Conservation (phyloP, 129 eudicot species). For the Kitagawia praeruptora region DNA sequence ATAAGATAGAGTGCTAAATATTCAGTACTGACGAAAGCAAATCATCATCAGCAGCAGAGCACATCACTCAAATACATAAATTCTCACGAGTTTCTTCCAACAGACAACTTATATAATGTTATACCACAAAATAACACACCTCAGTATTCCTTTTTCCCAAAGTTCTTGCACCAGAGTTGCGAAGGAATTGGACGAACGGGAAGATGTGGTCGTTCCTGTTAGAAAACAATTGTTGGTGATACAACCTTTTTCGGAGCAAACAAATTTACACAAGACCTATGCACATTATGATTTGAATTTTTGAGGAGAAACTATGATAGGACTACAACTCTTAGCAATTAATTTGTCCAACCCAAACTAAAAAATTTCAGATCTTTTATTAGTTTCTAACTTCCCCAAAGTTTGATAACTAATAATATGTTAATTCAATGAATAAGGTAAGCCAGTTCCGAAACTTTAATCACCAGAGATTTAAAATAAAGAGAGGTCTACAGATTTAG, state of each 20-base stretch:
- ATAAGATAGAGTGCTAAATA: neutral
- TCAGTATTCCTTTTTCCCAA: constrained; percentile 48
- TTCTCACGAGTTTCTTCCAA: constrained; percentile 6
- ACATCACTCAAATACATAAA: constrained; percentile 7
- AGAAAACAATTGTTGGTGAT: neutral
- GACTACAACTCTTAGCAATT: neutral
- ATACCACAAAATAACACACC: constrained; percentile 8
- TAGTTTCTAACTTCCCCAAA: neutral
- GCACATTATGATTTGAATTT: neutral
- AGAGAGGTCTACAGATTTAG: neutral
- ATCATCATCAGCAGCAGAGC: constrained; percentile 6
- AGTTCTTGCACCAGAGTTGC: constrained; percentile 72
- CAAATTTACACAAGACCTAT: neutral
- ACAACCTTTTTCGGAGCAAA: neutral
- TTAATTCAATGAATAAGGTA: neutral
- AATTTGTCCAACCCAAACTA: neutral
- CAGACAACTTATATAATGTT: constrained; percentile 7
- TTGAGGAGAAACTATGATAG: neutral
- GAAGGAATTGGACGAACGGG: constrained; percentile 69
- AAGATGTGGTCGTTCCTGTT: constrained; percentile 60
- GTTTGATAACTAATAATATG: neutral
- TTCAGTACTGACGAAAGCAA: neutral
- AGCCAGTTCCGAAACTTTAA: neutral
- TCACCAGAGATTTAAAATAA: neutral
- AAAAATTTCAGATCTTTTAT: neutral